Evolutionary conservation across 306 rosid species (phyloP), one percentile per base, ranked within the genome.

Genomic region (Prunus fruticosa): DNA sequence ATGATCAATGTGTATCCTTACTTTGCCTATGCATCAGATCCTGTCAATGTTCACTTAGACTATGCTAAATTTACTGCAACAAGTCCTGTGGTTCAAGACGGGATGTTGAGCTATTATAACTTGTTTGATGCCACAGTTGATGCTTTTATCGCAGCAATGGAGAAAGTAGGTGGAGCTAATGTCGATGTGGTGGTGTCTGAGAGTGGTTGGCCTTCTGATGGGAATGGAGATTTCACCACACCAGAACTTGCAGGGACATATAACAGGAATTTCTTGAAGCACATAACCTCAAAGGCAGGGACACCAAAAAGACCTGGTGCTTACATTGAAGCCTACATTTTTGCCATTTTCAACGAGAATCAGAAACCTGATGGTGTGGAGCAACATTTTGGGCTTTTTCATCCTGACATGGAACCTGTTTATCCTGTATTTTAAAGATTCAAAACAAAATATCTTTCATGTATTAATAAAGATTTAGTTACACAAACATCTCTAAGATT

Each of bases 121-220:
- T 27, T 85, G 70, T 47, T 77, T 45, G 88, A 86, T 50, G 86
- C 78, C 34, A 79, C 77, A 61, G 74, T 86, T 12, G 86, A 86
- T 60, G 57, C 88, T 0, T 81, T 85, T 74, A 6, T 76, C 3
- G 52, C 64, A 1, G 85, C 88, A 3, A 81, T 81, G 78, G 84
- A 79, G 46, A 63, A 30, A 30, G 46, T 28, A 3, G 67, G 43
- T 8, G 22, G 20, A 27, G 67, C n/a, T 30, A n/a, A 63, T 0
- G 85, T 83, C 23, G 1, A 6, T 0, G 7, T 86, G n/a, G 87
- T 53, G 11, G 79, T 86, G 3, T 53, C 85, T 0, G 89, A 83
- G 56, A 82, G 73, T 11, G 89, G 89, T 0, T 85, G 87, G 87
- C 87, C 88, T 3, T 76, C 80, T 38, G 78, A 50, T 4, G 88